Percentiles rank a stretch among this genome's conserved stretches.
These are phyloP conservation scores for Venustampulla echinocandica DNA, from an alignment of 495 filamentous ascomycete genomes.

Conservation along the genomic window DNA sequence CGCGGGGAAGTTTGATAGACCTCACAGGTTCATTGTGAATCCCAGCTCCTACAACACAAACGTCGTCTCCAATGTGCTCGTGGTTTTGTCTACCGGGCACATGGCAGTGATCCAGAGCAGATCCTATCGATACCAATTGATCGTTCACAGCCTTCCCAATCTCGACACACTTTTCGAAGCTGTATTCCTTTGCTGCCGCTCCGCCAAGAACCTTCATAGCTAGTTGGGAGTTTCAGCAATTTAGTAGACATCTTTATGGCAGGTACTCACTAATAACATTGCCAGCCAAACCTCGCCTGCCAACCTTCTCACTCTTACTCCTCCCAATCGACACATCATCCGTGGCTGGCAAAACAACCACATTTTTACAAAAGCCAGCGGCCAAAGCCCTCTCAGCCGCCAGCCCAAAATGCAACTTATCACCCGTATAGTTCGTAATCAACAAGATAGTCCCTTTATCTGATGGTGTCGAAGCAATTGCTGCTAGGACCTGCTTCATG, in stretches of 20 bases:
- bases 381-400: constrained; percentile 53
- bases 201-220: constrained; percentile 19
- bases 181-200: constrained; percentile 22
- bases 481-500: constrained; percentile 54
- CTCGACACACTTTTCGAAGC: constrained; percentile 46
- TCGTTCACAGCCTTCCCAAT: constrained; percentile 44
- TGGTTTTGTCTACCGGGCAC: constrained; percentile 51
- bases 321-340: constrained; percentile 55
- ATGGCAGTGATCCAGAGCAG: constrained; percentile 55
- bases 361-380: constrained; percentile 41
- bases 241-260: not conserved
- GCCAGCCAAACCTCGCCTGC: constrained; percentile 49
- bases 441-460: constrained; percentile 51
- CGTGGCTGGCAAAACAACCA: constrained; percentile 43
- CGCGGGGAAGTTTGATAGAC: not conserved
- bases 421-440: constrained; percentile 59
- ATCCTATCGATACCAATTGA: constrained; percentile 50
- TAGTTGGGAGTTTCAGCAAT: not conserved
- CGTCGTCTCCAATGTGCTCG: constrained; percentile 36
- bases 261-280: constrained; percentile 26
- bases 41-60: constrained; percentile 50
- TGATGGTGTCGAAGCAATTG: constrained; percentile 45
- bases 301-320: constrained; percentile 44
- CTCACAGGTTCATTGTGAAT: constrained; percentile 52
- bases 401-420: constrained; percentile 56